phyloP scores from a whole-genome alignment of 805 yeast genomes.

The Naumovozyma baii region DNA sequence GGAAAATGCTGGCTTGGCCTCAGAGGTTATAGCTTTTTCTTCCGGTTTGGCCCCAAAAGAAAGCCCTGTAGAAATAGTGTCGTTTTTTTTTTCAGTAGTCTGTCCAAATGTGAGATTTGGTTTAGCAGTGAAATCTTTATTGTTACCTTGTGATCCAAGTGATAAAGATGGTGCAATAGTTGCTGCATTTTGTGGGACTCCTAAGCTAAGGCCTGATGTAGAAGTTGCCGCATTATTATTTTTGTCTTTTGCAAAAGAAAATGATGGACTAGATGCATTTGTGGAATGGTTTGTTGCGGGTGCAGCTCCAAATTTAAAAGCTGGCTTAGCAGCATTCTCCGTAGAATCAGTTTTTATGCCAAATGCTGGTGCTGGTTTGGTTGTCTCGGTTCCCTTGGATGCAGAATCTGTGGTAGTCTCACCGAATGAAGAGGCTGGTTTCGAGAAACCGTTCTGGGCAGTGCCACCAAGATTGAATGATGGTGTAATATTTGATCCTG shows the following conservation, averaged over 20 bases:
- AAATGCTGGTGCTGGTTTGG: conserved; percentile 11
- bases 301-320: conserved; percentile 8
- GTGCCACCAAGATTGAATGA: conserved; percentile 3
- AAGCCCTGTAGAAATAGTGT: too few relatives aligned
- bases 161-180: conserved; percentile 6
- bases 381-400: conserved; percentile 1
- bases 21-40: too few relatives aligned
- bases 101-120: conserved; percentile 13
- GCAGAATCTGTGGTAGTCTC: not conserved
- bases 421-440: conserved; percentile 5
- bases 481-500: not conserved
- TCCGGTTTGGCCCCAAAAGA: too few relatives aligned
- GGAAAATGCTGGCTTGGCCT: too few relatives aligned
- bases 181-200: conserved; percentile 7
- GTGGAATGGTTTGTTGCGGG: conserved; percentile 1
- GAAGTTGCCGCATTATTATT: conserved; percentile 8
- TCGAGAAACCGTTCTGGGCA: conserved; percentile 4
- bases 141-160: conserved; percentile 1
- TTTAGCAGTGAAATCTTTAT: conserved; percentile 1
- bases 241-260: conserved; percentile 10
- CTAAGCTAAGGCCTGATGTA: conserved; percentile 13
- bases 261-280: conserved; percentile 12
- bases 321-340: conserved; percentile 5
- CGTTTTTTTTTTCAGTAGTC: conserved; percentile 4
- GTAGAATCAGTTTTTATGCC: conserved; percentile 7